Base-by-base conservation (phyloP, 2,329 filamentous ascomycete genomes). In the Talaromyces sp. region DNA sequence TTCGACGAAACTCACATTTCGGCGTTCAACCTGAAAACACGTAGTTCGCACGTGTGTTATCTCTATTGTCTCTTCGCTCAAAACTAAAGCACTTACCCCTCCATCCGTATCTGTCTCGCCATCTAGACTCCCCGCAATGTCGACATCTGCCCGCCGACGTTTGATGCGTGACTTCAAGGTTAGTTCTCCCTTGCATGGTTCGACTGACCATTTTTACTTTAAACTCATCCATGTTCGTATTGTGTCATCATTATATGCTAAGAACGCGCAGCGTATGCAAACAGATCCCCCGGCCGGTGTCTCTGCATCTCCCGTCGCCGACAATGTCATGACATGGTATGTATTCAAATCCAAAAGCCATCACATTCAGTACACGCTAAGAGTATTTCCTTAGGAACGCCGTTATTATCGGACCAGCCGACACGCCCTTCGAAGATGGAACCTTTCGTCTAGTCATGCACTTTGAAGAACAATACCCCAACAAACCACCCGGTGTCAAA, bases 131-230 rank as follows among this genome's bases (percentile, higher is more conserved):
- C 48, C 65, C 52, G 81, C 70, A 71, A 93, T 92, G 94, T 98
- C 94, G 73, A 98, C 95, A 69, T 91, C 94, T 71, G 95, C 95
- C 71, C 90, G 95, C 77, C 91, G 95, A 77, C 92, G 95, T 77
- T 84, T 99, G 79, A 98, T 99, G 95, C 91, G 95, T 78, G 95
- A 98, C 84, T 98, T 98, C 87, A 98, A 98, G 90, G 93, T 96
- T 78, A 67, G 86, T 70, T 64, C 41, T 19, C 37, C 48, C n/a
- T 24, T 56, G 14, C 19, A 41, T 43, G 50, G 13, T 59, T 59
- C 9, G 31, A 27, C 45, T 27, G 1, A 41, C 52, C 2, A 10
- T 19, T n/a, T 14, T 9, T 13, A 27, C 22, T 27, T 33, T 6
- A 3, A 9, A 52, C 27, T 47, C 22, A 31, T 50, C 7, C 22